Evolutionary conservation across 2,329 filamentous ascomycete genomes (phyloP).

Genomic region (Pleomassaria siparia): DNA sequence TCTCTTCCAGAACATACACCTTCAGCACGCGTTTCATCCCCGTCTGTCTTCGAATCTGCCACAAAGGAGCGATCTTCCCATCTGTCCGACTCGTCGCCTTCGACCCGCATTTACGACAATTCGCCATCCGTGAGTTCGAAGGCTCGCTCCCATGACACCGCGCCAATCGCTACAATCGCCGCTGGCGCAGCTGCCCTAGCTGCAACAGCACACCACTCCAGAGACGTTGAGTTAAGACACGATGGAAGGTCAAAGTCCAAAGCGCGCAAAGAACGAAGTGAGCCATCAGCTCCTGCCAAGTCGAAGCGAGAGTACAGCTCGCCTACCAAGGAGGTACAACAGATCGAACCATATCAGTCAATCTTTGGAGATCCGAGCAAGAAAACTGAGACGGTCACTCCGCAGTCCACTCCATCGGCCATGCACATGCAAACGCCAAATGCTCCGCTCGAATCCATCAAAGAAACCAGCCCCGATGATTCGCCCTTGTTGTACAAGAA

Average conservation of each 20-base stretch:
- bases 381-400: conserved; percentile 15
- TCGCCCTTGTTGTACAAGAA: conserved; percentile 45
- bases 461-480: conserved; percentile 52
- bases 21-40: conserved; percentile 18
- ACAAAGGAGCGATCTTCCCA: conserved; percentile 41
- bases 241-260: conserved; percentile 7
- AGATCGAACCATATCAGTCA: conserved; percentile 30
- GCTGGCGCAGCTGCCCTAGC: conserved; percentile 3
- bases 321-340: conserved; percentile 3
- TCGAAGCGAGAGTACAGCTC: conserved; percentile 6
- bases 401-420: conserved; percentile 24
- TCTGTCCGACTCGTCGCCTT: conserved; percentile 41
- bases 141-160: conserved; percentile 17
- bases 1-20: conserved; percentile 26
- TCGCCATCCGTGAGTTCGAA: conserved; percentile 24
- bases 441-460: conserved; percentile 53
- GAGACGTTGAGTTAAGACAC: conserved; percentile 9
- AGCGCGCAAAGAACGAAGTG: conserved; percentile 3
- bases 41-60: conserved; percentile 33
- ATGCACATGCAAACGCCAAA: conserved; percentile 33
- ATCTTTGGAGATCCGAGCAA: conserved; percentile 38
- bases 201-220: conserved; percentile 1
- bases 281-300: background rate
- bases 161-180: conserved; percentile 4
- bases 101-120: conserved; percentile 34